These are phyloP conservation scores for Pyrenopolyporus hunteri DNA, from an alignment of 495 filamentous ascomycete genomes.

Conservation along the genomic window DNA sequence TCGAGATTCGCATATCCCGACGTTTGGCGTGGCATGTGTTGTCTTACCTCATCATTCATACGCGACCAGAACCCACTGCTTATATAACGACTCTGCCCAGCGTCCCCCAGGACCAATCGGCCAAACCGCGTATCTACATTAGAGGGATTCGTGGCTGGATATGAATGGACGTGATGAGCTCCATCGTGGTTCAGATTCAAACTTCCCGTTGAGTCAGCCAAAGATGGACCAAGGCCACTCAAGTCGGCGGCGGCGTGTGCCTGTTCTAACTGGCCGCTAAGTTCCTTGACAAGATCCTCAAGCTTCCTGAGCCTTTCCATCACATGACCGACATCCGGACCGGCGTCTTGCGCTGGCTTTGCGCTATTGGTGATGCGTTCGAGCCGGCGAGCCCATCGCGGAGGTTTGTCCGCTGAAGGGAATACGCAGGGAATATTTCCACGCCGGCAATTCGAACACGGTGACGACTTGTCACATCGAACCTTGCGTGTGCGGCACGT, in stretches of 20 bases:
- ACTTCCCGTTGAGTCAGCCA: conserved; percentile 22
- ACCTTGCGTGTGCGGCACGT: conserved; percentile 66
- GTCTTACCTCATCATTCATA: conserved; percentile 58
- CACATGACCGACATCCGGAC: conserved; percentile 43
- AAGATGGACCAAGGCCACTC: conserved; percentile 14
- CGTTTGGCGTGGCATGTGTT: conserved; percentile 2
- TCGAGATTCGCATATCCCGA: conserved; percentile 9
- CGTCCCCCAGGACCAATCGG: conserved; percentile 51
- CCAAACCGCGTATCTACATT: conserved; percentile 48
- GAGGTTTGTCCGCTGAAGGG: conserved; percentile 53
- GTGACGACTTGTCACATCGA: conserved; percentile 64
- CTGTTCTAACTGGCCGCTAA: conserved; percentile 58
- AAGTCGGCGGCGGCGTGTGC: conserved; percentile 30
- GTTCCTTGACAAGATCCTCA: conserved; percentile 62
- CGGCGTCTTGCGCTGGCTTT: conserved; percentile 21
- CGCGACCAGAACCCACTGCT: conserved; percentile 61
- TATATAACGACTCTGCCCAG: conserved; percentile 53
- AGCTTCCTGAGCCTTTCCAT: conserved; percentile 60
- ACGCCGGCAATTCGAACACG: conserved; percentile 65
- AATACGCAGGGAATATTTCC: conserved; percentile 62
- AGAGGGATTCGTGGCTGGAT: conserved; percentile 5
- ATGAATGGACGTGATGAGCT: conserved; percentile 2
- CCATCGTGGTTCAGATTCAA: conserved; percentile 31
- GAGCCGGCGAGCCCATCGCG: conserved; percentile 60
- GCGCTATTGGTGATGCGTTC: conserved; percentile 39